phyloP scores from a whole-genome alignment of 192 early-diverging fungal species.

The Dimargaris xerosporica region DNA sequence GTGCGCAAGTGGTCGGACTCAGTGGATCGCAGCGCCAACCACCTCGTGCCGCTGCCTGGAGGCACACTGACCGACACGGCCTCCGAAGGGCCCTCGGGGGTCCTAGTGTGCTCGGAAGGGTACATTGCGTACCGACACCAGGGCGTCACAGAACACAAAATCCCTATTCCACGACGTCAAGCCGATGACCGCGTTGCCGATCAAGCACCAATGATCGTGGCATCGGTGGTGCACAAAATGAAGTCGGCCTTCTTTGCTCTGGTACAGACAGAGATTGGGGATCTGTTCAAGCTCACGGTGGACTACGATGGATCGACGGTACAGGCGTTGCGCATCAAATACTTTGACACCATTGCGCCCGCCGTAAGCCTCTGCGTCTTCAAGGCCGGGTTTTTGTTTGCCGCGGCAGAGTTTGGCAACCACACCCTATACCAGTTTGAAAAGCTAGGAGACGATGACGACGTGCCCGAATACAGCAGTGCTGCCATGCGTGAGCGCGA shows the following conservation, averaged over 20 bases:
- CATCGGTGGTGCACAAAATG: conserved; percentile 79
- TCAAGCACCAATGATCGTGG: conserved; percentile 62
- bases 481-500: conserved; percentile 41
- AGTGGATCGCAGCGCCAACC: conserved; percentile 56
- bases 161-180: conserved; percentile 70
- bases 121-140: conserved; percentile 77
- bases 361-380: conserved; percentile 66
- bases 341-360: conserved; percentile 89
- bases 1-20: conserved; percentile 88
- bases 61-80: conserved; percentile 26
- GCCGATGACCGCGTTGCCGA: conserved; percentile 45
- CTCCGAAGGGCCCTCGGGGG: conserved; percentile 88
- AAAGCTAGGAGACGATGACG: conserved; percentile 83
- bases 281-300: conserved; percentile 67
- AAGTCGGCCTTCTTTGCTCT: conserved; percentile 80
- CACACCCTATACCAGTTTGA: conserved; percentile 91
- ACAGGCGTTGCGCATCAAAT: conserved; percentile 65
- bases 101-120: conserved; percentile 88
- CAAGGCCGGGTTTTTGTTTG: conserved; percentile 88
- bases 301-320: conserved; percentile 49
- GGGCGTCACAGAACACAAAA: conserved; percentile 37
- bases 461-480: conserved; percentile 56
- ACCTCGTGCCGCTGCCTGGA: conserved; percentile 71
- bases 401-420: conserved; percentile 79
- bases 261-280: conserved; percentile 81